Conservation (phyloP, 2,329 filamentous ascomycete species). For the Raffaelea arxii region DNA sequence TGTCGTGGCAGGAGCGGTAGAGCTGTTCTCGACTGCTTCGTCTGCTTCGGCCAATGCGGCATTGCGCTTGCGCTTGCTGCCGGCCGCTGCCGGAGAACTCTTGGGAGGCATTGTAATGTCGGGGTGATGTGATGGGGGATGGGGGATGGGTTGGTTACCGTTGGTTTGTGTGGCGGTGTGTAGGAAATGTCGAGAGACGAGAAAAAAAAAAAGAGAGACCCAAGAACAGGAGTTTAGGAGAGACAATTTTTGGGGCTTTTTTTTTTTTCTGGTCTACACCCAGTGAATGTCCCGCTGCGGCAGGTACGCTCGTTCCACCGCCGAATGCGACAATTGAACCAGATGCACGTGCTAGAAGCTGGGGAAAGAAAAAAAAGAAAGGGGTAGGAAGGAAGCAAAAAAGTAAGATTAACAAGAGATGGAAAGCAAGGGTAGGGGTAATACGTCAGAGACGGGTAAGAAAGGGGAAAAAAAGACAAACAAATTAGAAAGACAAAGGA, state of each 20-base stretch:
- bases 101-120: slow-evolving; percentile 1
- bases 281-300: too few relatives aligned
- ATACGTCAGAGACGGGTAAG: not conserved
- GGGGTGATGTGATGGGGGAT: not conserved
- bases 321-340: too few relatives aligned
- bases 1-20: not conserved
- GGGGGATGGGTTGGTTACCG: not conserved
- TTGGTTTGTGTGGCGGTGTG: not conserved
- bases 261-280: too few relatives aligned
- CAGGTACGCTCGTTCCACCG: too few relatives aligned
- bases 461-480: not conserved
- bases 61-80: slow-evolving; percentile 13
- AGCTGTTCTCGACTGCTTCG: not conserved
- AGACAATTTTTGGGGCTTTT: too few relatives aligned
- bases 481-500: not conserved
- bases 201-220: not conserved
- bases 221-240: not conserved
- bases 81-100: slow-evolving; percentile 3
- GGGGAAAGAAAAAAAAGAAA: too few relatives aligned
- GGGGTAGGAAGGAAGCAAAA: too few relatives aligned
- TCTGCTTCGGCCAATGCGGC: not conserved
- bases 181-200: not conserved
- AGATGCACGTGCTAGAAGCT: too few relatives aligned
- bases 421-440: too few relatives aligned
- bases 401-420: too few relatives aligned